These are phyloP conservation scores for Butyriboletus loyo DNA, from an alignment of 768 basidiomycete genomes.

Conservation along the genomic window DNA sequence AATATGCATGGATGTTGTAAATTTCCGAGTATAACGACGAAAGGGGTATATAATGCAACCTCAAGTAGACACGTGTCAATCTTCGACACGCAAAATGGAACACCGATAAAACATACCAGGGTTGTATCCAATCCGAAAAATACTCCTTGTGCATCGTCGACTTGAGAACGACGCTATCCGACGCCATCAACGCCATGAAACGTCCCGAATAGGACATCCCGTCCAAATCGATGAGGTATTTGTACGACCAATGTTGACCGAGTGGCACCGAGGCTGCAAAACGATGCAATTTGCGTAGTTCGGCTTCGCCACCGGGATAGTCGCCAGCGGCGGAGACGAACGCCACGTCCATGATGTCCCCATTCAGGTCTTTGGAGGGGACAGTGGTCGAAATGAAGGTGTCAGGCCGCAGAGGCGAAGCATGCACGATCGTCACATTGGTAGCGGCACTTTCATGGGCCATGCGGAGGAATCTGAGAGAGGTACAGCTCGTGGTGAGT, in stretches of 20 bases:
- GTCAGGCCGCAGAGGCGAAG: conserved; percentile 57
- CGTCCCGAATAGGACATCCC: conserved; percentile 94
- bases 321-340: conserved; percentile 77
- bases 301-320: conserved; percentile 74
- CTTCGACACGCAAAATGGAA: neutral
- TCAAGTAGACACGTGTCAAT: conserved; percentile 25
- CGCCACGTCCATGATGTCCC: conserved; percentile 81
- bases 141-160: conserved; percentile 90
- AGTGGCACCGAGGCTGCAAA: conserved; percentile 76
- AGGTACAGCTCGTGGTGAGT: neutral
- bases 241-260: conserved; percentile 88
- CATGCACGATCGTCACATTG: conserved; percentile 66
- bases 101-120: conserved; percentile 53
- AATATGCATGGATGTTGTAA: conserved; percentile 91
- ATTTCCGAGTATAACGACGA: conserved; percentile 86
- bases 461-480: conserved; percentile 68
- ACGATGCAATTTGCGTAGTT: conserved; percentile 60
- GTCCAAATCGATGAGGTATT: conserved; percentile 89
- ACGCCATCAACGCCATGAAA: conserved; percentile 81
- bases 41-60: conserved; percentile 94
- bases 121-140: conserved; percentile 88
- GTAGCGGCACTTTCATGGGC: conserved; percentile 47
- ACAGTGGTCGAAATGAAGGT: conserved; percentile 61
- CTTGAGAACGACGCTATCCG: conserved; percentile 88
- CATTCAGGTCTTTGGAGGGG: conserved; percentile 60